Base-by-base conservation (phyloP, 768 basidiomycete species). In the Mycena venus region DNA sequence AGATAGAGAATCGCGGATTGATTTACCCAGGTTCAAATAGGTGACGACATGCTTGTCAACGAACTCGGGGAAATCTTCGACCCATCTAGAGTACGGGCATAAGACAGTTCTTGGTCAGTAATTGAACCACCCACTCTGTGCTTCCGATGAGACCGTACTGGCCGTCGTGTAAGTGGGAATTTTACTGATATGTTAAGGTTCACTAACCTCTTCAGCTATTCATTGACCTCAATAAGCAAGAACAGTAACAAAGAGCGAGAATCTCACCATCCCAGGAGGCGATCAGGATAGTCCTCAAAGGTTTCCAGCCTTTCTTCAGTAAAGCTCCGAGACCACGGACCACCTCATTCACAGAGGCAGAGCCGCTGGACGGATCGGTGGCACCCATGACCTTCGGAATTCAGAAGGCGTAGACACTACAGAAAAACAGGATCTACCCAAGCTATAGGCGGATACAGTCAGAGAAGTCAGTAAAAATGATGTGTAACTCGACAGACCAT, bases 1-100 rank as follows among this genome's bases (percentile, higher is more conserved):
- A n/a, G 19, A 60, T 29, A 47, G 11, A 73, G 34, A 31, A 51
- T 68, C 6, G 25, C 25, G 58, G 53, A 23, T n/a, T 21, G 7
- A 42, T 27, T 63, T 47, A 73, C 77, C 91, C 29, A 97, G 87
- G 79, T 98, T 98, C 70, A 98, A 84, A 80, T 99, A 99, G 17
- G 95, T 89, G 19, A 95, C 96, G 53, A 93, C 94, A 74, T 97
- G 90, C 38, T 93, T 86, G 47, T 90, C 87, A 44, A 99, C 91
- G 91, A 94, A 98, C 19, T 90, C 87, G 0, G 91, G 80, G 79
- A 98, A 99, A 80, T 99, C 98, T 82, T 99, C 98, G 3, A 92
- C 96, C 90, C 94, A 98, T 83, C 74, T 75, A 42, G n/a, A 17
- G 25, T 4, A 40, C 21, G 15, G 17, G 10, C 17, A 36, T 70